Base-by-base conservation (phyloP, 768 basidiomycete genomes). In the Butyriboletus loyo region DNA sequence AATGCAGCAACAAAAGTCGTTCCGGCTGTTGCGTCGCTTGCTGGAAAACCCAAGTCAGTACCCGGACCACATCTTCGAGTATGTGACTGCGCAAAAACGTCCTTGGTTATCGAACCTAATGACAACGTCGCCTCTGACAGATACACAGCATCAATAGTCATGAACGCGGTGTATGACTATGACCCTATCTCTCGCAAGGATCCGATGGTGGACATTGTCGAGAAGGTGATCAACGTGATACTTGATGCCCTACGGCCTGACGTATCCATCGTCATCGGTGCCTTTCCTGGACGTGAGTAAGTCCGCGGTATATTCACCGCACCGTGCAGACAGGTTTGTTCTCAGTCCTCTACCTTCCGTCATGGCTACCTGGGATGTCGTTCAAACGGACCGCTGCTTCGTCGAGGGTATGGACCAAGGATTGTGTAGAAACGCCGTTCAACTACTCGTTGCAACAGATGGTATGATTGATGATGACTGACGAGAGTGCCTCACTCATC, bases 11-110 rank as follows among this genome's bases (percentile, higher is more conserved):
- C 66, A 60, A 45, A 64, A 65, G 8, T 56, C 66, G 3, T 66
- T 67, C 46, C 53, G 32, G 14, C 59, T 73, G 19, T 58, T 75
- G 31, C 63, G 53, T 5, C 60, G 58, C 4, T 61, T 76, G 11
- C 31, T 73, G 4, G 66, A 69, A 14, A 49, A 57, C 7, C 70
- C 73, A 31, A 63, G 60, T 8, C 58, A 66, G 37, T 61, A 70
- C 36, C 45, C 65, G 9, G 66, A 63, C 7, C 69, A 72, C 40
- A 54, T 75, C 13, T 63, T 66, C 31, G 66, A 72, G 75, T 57
- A 34, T 2, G 48, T 51, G 25, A 1, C 21, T 32, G 5, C 4
- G 2, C 19, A 17, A 9, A 7, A 15, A 4, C 21, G 5, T 17
- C 21, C 14, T 17, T 32, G 34, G 11, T 11, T 5, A 28, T 44